phyloP scores from a whole-genome alignment of 305 asterid genomes.

The Coffea humblotiana region DNA sequence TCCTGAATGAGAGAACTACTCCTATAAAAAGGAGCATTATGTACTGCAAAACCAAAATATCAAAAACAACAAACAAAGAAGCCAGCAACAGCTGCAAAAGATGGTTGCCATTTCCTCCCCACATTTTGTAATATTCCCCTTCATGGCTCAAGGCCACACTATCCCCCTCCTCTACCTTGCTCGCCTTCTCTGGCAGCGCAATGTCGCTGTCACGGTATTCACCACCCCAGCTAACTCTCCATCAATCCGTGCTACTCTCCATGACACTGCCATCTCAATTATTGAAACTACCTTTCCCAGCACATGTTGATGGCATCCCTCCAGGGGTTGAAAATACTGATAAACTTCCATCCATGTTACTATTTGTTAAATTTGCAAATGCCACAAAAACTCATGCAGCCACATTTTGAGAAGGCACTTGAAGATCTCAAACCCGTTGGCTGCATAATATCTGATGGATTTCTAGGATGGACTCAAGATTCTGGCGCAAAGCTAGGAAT shows the following conservation, averaged over 20 bases:
- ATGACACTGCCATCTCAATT: slow-evolving; percentile 28
- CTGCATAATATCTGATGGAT: slow-evolving; percentile 56
- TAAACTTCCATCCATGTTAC: slow-evolving; percentile 41
- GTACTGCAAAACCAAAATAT: neutral
- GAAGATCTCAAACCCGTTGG: slow-evolving; percentile 36
- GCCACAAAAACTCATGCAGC: slow-evolving; percentile 55
- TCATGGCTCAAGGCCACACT: slow-evolving; percentile 70
- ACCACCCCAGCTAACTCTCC: slow-evolving; percentile 62
- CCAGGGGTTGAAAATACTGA: slow-evolving; percentile 60
- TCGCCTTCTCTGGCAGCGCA: slow-evolving; percentile 54
- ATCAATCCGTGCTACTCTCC: slow-evolving; percentile 34
- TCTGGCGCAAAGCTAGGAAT: slow-evolving; percentile 38
- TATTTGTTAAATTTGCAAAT: slow-evolving; percentile 34
- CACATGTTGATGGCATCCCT: slow-evolving; percentile 45
- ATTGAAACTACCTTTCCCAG: slow-evolving; percentile 60
- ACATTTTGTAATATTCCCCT: slow-evolving; percentile 66
- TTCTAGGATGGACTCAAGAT: slow-evolving; percentile 56
- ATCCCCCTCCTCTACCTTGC: slow-evolving; percentile 76
- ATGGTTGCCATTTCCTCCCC: slow-evolving; percentile 45
- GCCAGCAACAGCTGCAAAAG: no score
- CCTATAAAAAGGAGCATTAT: neutral
- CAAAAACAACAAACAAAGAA: neutral
- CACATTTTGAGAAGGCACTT: slow-evolving; percentile 43
- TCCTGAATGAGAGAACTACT: neutral
- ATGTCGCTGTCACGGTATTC: slow-evolving; percentile 56